phyloP scores from a whole-genome alignment of 1,284 basidiomycete species.

The Vanrija humicola region DNA sequence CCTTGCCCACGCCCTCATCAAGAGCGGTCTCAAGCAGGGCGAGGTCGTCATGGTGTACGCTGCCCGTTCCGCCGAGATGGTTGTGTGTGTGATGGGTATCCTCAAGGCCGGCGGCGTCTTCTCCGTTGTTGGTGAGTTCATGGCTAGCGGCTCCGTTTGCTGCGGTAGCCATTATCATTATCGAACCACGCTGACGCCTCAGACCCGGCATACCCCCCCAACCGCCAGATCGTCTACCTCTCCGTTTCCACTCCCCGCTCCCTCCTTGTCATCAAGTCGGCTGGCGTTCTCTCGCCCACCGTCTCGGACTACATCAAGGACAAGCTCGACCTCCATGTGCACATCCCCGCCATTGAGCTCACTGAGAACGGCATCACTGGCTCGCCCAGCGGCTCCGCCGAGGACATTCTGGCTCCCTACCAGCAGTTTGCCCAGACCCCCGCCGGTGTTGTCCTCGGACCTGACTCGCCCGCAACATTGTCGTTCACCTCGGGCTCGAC shows the following conservation, averaged over 20 bases:
- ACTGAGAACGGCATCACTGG: slow-evolving; percentile 65
- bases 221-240: slow-evolving; percentile 92
- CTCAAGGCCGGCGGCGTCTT: slow-evolving; percentile 97
- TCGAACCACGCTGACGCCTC: neutral
- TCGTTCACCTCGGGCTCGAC: slow-evolving; percentile 98
- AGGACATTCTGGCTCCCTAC: slow-evolving; percentile 49
- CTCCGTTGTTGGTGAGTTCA: slow-evolving; percentile 81
- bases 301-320: slow-evolving; percentile 81
- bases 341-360: slow-evolving; percentile 85
- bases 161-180: neutral
- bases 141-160: no score
- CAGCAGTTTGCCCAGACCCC: slow-evolving; percentile 50
- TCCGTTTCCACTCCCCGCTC: slow-evolving; percentile 92
- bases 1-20: slow-evolving; percentile 84
- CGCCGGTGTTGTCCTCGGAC: slow-evolving; percentile 80
- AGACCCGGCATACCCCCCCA: slow-evolving; percentile 97
- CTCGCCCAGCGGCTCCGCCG: slow-evolving; percentile 50
- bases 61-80: slow-evolving; percentile 90
- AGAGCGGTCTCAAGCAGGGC: slow-evolving; percentile 80
- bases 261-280: slow-evolving; percentile 85
- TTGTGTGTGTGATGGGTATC: slow-evolving; percentile 94
- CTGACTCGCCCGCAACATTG: slow-evolving; percentile 90
- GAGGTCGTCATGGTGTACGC: slow-evolving; percentile 99
- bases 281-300: slow-evolving; percentile 72
- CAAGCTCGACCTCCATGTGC: slow-evolving; percentile 82